Conservation (phyloP, 306 rosid genomes). For the Acacia crassicarpa region DNA sequence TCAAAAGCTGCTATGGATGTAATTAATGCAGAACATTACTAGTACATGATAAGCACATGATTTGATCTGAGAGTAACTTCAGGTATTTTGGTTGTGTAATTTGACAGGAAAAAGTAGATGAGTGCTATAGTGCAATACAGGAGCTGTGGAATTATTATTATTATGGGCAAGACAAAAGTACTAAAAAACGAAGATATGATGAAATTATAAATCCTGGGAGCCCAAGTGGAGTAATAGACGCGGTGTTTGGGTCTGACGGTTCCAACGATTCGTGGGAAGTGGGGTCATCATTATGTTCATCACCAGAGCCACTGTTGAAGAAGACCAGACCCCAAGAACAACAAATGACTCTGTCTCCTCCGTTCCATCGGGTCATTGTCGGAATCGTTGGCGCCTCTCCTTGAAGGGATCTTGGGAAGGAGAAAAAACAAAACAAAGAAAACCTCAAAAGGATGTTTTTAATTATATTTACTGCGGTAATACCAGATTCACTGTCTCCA, state of each 20-base stretch:
- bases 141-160: not conserved
- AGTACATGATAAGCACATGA: conserved; percentile 21
- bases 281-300: conserved; percentile 54
- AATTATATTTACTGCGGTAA: conserved; percentile 20
- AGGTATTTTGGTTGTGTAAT: conserved; percentile 3
- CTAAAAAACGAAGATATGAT: conserved; percentile 56
- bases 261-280: conserved; percentile 83
- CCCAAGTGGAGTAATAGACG: conserved; percentile 84
- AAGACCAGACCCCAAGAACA: conserved; percentile 63
- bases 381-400: conserved; percentile 64
- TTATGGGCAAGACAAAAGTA: not conserved
- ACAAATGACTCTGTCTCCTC: conserved; percentile 52
- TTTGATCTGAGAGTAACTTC: not conserved
- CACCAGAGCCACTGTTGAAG: conserved; percentile 61
- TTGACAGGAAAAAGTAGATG: conserved; percentile 77
- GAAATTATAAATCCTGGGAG: conserved; percentile 47
- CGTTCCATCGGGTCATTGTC: conserved; percentile 53
- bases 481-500: not conserved
- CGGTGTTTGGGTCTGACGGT: conserved; percentile 61
- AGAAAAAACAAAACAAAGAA: not conserved
- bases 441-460: not conserved
- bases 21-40: not conserved
- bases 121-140: conserved; percentile 56
- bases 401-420: not conserved
- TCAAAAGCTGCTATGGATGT: not conserved